These are phyloP conservation scores for Mortierella antarctica DNA, from an alignment of 192 early-diverging fungal species.

Conservation along the genomic window DNA sequence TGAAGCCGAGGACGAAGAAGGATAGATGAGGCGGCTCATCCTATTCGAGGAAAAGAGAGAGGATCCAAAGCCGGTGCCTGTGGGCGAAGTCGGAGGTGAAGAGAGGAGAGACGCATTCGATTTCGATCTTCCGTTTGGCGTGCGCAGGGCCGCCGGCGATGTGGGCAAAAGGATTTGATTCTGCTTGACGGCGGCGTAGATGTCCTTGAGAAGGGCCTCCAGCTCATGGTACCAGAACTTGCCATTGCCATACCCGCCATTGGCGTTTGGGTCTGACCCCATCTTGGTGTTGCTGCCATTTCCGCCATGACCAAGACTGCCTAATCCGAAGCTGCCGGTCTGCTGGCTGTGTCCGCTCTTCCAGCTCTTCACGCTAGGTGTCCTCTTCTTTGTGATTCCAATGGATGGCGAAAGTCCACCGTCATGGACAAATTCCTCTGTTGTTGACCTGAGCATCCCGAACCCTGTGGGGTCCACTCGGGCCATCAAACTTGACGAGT, in stretches of 20 bases:
- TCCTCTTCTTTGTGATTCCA: conserved; percentile 9
- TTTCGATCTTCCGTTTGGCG: conserved; percentile 52
- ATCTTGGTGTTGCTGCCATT: conserved; percentile 10
- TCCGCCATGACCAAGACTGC: neutral
- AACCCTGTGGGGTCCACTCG: neutral
- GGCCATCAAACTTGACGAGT: neutral
- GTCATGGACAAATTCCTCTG: conserved; percentile 11
- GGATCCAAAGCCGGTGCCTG: conserved; percentile 25
- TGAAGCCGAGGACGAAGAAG: conserved; percentile 15
- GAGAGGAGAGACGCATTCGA: conserved; percentile 54
- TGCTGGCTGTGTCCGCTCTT: conserved; percentile 50
- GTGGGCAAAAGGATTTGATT: conserved; percentile 66
- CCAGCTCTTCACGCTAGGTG: conserved; percentile 56
- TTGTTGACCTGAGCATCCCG: conserved; percentile 16
- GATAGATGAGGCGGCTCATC: conserved; percentile 38
- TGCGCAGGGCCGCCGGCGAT: neutral
- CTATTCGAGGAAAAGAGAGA: conserved; percentile 31
- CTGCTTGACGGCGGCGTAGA: conserved; percentile 69
- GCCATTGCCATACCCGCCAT: conserved; percentile 38
- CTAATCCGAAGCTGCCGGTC: neutral
- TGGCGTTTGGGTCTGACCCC: conserved; percentile 33
- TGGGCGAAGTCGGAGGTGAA: conserved; percentile 37
- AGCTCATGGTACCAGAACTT: conserved; percentile 65
- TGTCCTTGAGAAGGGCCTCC: conserved; percentile 67
- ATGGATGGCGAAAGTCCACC: neutral